These are phyloP conservation scores for Colletotrichum higginsianum DNA, from an alignment of 2,329 filamentous ascomycete genomes.

Conservation along the genomic window DNA sequence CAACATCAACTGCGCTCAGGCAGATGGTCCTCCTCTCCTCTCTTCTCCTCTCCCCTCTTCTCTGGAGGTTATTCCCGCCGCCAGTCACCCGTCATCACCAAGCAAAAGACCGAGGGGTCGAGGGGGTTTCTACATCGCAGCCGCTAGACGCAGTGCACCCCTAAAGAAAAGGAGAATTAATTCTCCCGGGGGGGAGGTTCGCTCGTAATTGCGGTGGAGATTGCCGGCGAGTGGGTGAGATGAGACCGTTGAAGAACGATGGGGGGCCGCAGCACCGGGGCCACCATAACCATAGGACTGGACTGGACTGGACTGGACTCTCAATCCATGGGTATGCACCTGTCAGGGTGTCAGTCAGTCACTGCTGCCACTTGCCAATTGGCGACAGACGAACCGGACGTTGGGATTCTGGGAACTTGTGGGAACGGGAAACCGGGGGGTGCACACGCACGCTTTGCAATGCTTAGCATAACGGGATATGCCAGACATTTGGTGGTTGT, in stretches of 20 bases:
- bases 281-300: too few species aligned
- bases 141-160: constrained; percentile 15
- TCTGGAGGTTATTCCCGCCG: constrained; percentile 19
- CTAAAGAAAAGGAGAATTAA: neutral
- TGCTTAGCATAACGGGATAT: constrained; percentile 37
- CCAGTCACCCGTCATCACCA: neutral
- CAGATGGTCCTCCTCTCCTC: neutral
- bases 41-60: neutral
- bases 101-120: neutral
- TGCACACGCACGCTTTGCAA: neutral
- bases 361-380: neutral
- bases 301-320: too few species aligned
- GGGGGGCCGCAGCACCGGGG: neutral
- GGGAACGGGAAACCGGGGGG: neutral
- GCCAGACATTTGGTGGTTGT: neutral
- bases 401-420: too few species aligned
- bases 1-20: constrained; percentile 23
- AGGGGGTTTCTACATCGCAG: constrained; percentile 20
- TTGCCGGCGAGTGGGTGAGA: neutral
- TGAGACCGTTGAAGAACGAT: constrained; percentile 35
- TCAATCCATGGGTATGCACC: too few species aligned
- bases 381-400: neutral
- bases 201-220: constrained; percentile 32
- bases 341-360: too few species aligned
- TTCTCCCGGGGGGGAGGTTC: neutral